Conservation (phyloP, 768 basidiomycete genomes). For the Amanita rimosa region DNA sequence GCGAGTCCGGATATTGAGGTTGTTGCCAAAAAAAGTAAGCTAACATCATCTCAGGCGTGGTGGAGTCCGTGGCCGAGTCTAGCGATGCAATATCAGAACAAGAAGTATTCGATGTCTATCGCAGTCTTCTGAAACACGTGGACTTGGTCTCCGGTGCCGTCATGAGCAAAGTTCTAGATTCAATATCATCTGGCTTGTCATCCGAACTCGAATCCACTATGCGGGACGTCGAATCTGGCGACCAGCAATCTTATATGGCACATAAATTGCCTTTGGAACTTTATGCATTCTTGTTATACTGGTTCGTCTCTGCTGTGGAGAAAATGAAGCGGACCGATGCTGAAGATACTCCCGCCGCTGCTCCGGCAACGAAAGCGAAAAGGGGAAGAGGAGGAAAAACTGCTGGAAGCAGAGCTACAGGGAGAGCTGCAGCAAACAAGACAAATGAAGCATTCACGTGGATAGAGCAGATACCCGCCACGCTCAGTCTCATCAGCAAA, state of each 20-base stretch:
- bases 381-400: slow-evolving; percentile 54
- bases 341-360: slow-evolving; percentile 32
- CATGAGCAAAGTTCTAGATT: slow-evolving; percentile 84
- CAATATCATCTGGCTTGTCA: slow-evolving; percentile 65
- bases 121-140: slow-evolving; percentile 71
- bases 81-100: slow-evolving; percentile 61
- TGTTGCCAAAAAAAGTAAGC: background rate
- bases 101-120: slow-evolving; percentile 71
- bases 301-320: slow-evolving; percentile 80
- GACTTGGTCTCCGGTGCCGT: slow-evolving; percentile 47
- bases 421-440: slow-evolving; percentile 28
- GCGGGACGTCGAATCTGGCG: slow-evolving; percentile 59
- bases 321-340: slow-evolving; percentile 49
- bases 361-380: slow-evolving; percentile 26
- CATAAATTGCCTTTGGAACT: slow-evolving; percentile 79
- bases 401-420: slow-evolving; percentile 19
- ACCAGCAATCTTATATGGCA: slow-evolving; percentile 42
- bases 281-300: slow-evolving; percentile 86
- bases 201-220: slow-evolving; percentile 63
- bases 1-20: slow-evolving; percentile 19
- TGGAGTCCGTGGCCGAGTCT: slow-evolving; percentile 68
- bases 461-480: slow-evolving; percentile 62
- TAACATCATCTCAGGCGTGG: slow-evolving; percentile 40
- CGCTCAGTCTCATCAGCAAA: slow-evolving; percentile 61
- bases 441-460: slow-evolving; percentile 58